A percentile compares a stretch with the other conserved stretches of the same genome.
phyloP scores from a whole-genome alignment of 495 filamentous ascomycete genomes.

The Cudoniella acicularis region DNA sequence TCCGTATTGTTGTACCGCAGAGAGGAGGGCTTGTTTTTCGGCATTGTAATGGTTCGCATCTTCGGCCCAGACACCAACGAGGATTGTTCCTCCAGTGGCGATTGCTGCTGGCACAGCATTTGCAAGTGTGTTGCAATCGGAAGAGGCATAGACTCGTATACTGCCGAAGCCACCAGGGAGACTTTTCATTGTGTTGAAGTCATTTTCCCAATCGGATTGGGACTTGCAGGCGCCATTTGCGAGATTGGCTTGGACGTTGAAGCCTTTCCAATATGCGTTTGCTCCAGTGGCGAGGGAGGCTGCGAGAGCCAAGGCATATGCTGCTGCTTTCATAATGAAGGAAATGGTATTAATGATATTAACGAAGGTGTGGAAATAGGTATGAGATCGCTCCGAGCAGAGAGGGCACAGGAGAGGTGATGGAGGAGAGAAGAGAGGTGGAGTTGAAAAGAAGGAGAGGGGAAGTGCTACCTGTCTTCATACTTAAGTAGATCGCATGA shows the following conservation, averaged over 20 bases:
- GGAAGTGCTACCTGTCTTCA: neutral
- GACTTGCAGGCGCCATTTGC: slow-evolving; percentile 56
- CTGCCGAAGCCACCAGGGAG: slow-evolving; percentile 71
- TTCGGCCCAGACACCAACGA: slow-evolving; percentile 79
- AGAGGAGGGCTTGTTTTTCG: slow-evolving; percentile 64
- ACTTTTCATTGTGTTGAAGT: slow-evolving; percentile 66
- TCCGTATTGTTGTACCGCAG: slow-evolving; percentile 60
- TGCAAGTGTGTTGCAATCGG: slow-evolving; percentile 50
- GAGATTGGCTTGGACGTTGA: slow-evolving; percentile 72
- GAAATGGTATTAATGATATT: neutral
- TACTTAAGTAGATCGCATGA: neutral
- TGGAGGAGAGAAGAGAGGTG: neutral
- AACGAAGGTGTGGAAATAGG: neutral
- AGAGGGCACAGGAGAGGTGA: neutral
- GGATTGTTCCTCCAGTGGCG: slow-evolving; percentile 62
- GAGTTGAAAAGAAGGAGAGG: neutral
- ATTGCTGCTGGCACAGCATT: slow-evolving; percentile 76
- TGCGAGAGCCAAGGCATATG: slow-evolving; percentile 17
- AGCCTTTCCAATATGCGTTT: slow-evolving; percentile 56
- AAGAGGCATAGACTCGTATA: slow-evolving; percentile 51
- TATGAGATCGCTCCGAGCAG: neutral
- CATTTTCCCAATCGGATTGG: slow-evolving; percentile 63
- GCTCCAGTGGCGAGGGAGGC: slow-evolving; percentile 9
- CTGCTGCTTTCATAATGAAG: slow-evolving; percentile 14
- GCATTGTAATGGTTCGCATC: slow-evolving; percentile 57